Conservation (phyloP, 768 basidiomycete genomes). For the Auricularia cornea region DNA sequence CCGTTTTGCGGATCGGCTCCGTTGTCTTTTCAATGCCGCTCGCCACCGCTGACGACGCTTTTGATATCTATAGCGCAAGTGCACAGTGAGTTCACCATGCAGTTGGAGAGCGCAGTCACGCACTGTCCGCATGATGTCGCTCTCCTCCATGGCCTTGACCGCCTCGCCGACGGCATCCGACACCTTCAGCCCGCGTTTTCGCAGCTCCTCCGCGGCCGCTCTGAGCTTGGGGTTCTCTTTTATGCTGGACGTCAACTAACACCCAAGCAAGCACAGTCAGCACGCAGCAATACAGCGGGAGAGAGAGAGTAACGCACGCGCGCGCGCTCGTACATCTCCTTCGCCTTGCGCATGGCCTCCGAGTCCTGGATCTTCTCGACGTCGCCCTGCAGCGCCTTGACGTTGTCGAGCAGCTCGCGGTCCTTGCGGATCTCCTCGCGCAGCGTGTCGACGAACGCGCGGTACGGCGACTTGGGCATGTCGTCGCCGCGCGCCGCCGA, state of each 20-base stretch:
- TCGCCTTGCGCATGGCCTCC: conserved; percentile 87
- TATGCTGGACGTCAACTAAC: conserved; percentile 85
- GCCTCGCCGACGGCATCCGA: conserved; percentile 92
- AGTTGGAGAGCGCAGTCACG: conserved; percentile 23
- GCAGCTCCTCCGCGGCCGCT: conserved; percentile 89
- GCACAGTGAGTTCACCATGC: no score
- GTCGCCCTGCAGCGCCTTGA: conserved; percentile 95
- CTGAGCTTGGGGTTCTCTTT: conserved; percentile 90
- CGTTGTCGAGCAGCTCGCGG: conserved; percentile 89
- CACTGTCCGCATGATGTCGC: conserved; percentile 81
- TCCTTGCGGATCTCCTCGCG: conserved; percentile 91
- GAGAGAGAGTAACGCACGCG: conserved; percentile 48
- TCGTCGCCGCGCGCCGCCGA: conserved; percentile 56
- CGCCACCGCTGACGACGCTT: conserved; percentile 79
- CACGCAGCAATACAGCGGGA: neutral
- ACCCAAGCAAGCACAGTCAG: neutral
- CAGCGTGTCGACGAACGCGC: conserved; percentile 91
- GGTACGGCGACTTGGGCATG: conserved; percentile 83
- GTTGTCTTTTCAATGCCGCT: conserved; percentile 81
- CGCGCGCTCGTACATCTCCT: conserved; percentile 88
- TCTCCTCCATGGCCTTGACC: conserved; percentile 89
- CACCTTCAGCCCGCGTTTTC: conserved; percentile 81
- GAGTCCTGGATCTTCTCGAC: conserved; percentile 97
- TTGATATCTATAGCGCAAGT: conserved; percentile 53
- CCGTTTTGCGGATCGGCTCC: conserved; percentile 94